These are phyloP conservation scores for Trichoderma sp. DNA, from an alignment of 2,329 filamentous ascomycete genomes.

Conservation along the genomic window DNA sequence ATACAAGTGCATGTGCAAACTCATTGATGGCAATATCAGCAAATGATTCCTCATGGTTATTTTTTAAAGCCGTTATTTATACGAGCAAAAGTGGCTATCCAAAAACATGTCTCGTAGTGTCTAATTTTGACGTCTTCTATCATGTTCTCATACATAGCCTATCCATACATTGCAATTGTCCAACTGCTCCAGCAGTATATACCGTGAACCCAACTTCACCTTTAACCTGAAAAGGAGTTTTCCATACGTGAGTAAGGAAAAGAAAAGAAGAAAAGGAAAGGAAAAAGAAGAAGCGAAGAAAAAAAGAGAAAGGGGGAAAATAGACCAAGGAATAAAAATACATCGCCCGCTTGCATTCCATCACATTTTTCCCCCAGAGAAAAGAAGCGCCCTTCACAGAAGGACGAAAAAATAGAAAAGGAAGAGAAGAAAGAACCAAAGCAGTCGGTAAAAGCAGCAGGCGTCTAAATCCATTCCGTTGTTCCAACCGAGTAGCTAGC, in stretches of 20 bases:
- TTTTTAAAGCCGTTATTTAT: neutral
- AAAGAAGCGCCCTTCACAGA: neutral
- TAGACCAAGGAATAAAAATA: neutral
- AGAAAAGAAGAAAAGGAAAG: neutral
- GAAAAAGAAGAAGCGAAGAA: neutral
- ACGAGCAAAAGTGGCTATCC: neutral
- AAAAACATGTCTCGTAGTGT: neutral
- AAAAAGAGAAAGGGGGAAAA: neutral
- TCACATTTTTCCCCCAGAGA: neutral
- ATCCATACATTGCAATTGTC: neutral
- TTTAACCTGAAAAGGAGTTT: neutral
- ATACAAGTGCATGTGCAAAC: neutral
- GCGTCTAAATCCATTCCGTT: slow-evolving; percentile 25
- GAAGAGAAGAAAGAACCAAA: neutral
- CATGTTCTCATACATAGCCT: neutral
- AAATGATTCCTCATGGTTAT: neutral
- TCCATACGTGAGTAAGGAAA: neutral
- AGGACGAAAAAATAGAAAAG: neutral
- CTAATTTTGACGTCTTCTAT: neutral
- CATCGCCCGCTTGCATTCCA: neutral
- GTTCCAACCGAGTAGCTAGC: slow-evolving; percentile 14
- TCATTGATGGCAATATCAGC: neutral
- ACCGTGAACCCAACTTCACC: neutral
- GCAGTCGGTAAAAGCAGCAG: neutral
- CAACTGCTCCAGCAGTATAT: neutral